These are phyloP conservation scores for Desmodesmus armatus DNA, from an alignment of 139 green algal genomes.

Conservation along the genomic window DNA sequence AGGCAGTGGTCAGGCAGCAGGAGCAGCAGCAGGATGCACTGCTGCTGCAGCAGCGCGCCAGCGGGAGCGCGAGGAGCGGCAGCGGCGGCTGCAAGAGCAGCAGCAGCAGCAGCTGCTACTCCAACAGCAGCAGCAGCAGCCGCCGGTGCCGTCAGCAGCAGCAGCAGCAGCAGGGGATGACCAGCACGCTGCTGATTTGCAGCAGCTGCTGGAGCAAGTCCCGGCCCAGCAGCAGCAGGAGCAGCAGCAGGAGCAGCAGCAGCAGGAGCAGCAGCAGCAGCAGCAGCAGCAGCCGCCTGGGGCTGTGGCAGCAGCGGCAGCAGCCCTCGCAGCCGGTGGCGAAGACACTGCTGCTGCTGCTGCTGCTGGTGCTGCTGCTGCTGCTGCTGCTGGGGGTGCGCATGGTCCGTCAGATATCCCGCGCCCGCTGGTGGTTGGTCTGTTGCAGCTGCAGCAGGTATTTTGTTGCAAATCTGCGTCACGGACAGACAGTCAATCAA, in stretches of 20 bases:
- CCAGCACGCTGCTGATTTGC: too few species aligned
- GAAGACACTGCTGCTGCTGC: not conserved
- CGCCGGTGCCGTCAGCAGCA: not conserved
- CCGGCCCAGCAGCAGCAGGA: not conserved
- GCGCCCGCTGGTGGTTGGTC: not conserved
- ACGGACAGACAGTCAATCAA: not conserved
- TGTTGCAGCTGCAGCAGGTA: not conserved
- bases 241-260: not conserved
- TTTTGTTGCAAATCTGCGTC: not conserved
- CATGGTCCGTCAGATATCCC: not conserved
- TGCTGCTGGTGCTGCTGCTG: not conserved
- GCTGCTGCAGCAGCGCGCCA: not conserved
- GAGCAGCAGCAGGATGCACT: constrained; percentile 18
- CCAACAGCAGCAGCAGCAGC: constrained; percentile 3
- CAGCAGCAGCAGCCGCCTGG: not conserved
- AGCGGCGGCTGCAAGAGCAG: not conserved
- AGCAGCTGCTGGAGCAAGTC: not conserved
- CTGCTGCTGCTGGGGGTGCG: not conserved
- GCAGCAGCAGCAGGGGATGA: not conserved
- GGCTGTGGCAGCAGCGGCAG: not conserved
- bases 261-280: constrained; percentile 8
- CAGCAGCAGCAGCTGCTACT: not conserved
- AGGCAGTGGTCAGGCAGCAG: not conserved
- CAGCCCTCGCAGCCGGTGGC: not conserved
- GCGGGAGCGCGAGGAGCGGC: not conserved